phyloP scores from a whole-genome alignment of 495 filamentous ascomycete genomes.

The Podospora fimiseda region DNA sequence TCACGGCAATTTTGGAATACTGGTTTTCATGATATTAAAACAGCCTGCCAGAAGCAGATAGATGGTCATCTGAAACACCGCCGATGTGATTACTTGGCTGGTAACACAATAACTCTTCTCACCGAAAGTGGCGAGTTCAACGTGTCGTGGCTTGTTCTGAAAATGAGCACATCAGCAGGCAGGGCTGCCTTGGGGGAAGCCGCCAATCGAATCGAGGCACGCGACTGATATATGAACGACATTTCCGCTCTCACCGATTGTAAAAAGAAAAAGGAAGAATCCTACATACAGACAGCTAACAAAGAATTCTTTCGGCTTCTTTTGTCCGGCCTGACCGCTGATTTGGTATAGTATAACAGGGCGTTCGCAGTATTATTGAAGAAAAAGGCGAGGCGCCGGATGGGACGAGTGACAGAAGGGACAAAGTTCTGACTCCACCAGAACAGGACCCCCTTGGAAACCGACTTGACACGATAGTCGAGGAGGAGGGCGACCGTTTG shows the following conservation, averaged over 20 bases:
- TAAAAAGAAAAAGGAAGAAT: too few species aligned
- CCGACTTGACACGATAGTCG: neutral
- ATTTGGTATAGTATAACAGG: neutral
- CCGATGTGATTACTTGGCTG: neutral
- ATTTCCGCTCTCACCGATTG: neutral
- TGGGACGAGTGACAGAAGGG: neutral
- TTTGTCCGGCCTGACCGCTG: neutral
- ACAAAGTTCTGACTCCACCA: neutral
- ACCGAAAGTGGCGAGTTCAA: neutral
- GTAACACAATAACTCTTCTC: neutral
- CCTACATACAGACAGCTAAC: too few species aligned
- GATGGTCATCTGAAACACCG: conserved; percentile 8
- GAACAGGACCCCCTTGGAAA: neutral
- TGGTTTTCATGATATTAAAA: neutral
- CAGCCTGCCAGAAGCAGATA: neutral
- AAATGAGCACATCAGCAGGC: neutral
- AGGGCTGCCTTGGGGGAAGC: neutral
- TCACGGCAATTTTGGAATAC: neutral
- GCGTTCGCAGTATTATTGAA: too few species aligned
- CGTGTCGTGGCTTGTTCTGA: neutral
- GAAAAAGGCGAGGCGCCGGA: neutral
- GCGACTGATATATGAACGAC: neutral
- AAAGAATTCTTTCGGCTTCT: neutral
- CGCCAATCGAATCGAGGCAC: neutral
- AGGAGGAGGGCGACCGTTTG: too few species aligned